Base-by-base conservation (phyloP, 2,329 filamentous ascomycete genomes). In the Hortaea sp. region DNA sequence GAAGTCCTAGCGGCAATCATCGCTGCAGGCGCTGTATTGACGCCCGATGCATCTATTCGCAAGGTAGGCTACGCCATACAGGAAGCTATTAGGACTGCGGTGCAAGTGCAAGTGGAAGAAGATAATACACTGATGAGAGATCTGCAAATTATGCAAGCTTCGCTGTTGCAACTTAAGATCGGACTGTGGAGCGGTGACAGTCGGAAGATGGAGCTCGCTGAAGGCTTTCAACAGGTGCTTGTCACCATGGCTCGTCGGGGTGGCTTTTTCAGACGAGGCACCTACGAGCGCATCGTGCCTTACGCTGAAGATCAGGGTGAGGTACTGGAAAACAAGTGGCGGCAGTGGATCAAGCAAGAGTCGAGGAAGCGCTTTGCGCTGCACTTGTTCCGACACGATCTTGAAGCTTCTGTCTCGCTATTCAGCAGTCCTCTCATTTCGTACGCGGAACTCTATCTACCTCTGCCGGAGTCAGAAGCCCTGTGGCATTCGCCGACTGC, bases 361-460 rank as follows among this genome's bases (percentile, higher is more conserved):
- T 79, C 77, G 3, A 84, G 78, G 66, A 84, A 85, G 59, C 74
- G 81, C 66, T 74, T 88, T 2, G 76, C 78, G 3, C 80, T 83
- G 49, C 79, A 82, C 57, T 67, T 77, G 10, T 83, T 83, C 53
- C 63, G 82, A 5, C 74, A 81, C 47, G 83, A 87, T 55, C 72
- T 79, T 0, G 79, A 85, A 49, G 72, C 76, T 4, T 84, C 83
- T 2, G 82, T 87, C 67, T 77, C 79, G 1, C 71, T 83, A 4
- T 69, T 84, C 45, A 78, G 76, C 20, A 81, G 76, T 48, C 79
- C 81, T 0, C 67, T 79, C 13, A 77, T 86, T 52, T 83, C 82
- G 0, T 87, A 85, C 55, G 73, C 80, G 0, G 84, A 87, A 55
- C 66, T 87, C 42, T 77, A 77, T 4, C 65, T 86, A 2, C 81